phyloP scores from a whole-genome alignment of 495 filamentous ascomycete species.

The Penicillium silybi region DNA sequence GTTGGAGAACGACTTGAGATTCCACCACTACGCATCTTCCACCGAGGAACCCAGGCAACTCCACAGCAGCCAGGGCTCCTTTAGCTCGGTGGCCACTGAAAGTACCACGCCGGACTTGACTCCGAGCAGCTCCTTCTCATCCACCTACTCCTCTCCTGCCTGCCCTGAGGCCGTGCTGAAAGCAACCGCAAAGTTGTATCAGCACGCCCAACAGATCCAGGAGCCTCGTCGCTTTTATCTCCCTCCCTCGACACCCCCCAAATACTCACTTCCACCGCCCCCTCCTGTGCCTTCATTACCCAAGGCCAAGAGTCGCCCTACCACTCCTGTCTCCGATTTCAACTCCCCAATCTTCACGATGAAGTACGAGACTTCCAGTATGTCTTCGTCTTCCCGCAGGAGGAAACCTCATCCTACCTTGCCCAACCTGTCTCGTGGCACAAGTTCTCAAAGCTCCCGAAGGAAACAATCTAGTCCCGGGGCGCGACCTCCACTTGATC shows the following conservation, averaged over 20 bases:
- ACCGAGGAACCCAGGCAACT: constrained; percentile 21
- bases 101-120: constrained; percentile 38
- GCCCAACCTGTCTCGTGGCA: constrained; percentile 24
- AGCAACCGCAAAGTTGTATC: constrained; percentile 29
- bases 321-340: constrained; percentile 12
- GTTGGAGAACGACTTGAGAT: constrained; percentile 32
- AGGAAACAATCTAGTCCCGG: constrained; percentile 30
- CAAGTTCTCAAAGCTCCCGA: constrained; percentile 14
- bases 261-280: constrained; percentile 30
- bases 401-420: constrained; percentile 37
- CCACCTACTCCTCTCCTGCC: constrained; percentile 31
- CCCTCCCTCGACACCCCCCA: constrained; percentile 31
- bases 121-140: constrained; percentile 47
- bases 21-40: constrained; percentile 26
- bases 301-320: constrained; percentile 16
- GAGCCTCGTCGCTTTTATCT: constrained; percentile 22
- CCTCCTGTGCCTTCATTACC: constrained; percentile 27
- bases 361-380: constrained; percentile 24
- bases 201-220: constrained; percentile 21
- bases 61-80: constrained; percentile 35
- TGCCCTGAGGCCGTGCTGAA: constrained; percentile 31
- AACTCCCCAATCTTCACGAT: constrained; percentile 35
- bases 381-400: constrained; percentile 27
- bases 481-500: constrained; percentile 32
- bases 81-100: constrained; percentile 36